phyloP scores from a whole-genome alignment of 257 asterid species.

The Solanum chmielewskii region DNA sequence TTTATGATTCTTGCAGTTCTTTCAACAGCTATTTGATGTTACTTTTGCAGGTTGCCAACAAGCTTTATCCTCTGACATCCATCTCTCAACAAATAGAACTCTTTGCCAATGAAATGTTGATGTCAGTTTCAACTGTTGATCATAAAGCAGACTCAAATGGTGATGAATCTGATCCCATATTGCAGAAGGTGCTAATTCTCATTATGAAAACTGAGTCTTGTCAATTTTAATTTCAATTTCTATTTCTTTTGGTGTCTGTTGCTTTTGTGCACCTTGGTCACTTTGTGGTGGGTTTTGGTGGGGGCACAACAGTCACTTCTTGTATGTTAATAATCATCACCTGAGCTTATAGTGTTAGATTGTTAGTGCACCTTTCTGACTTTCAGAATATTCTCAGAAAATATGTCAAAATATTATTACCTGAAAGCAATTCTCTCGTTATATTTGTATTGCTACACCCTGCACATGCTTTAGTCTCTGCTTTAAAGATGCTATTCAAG shows the following conservation, averaged over 20 bases:
- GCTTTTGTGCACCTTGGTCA: neutral
- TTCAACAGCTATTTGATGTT: neutral
- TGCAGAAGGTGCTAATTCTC: constrained; percentile 33
- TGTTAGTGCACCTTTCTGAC: neutral
- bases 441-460: neutral
- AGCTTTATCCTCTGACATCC: constrained; percentile 80
- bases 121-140: constrained; percentile 43
- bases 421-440: neutral
- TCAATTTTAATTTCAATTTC: neutral
- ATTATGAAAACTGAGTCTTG: neutral
- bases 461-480: neutral
- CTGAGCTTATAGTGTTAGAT: neutral
- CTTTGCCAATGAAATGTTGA: constrained; percentile 78
- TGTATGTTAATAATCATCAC: neutral
- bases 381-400: neutral
- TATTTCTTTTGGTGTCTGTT: neutral
- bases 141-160: constrained; percentile 20
- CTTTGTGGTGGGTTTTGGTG: neutral
- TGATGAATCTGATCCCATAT: constrained; percentile 36
- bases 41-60: constrained; percentile 75
- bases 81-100: constrained; percentile 71
- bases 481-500: neutral
- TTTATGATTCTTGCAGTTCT: neutral
- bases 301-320: neutral
- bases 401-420: neutral